Evolutionary conservation across 108 stramenopile genomes (phyloP), one percentile per base, ranked within the genome.

Genomic region (Skeletonema costatum): DNA sequence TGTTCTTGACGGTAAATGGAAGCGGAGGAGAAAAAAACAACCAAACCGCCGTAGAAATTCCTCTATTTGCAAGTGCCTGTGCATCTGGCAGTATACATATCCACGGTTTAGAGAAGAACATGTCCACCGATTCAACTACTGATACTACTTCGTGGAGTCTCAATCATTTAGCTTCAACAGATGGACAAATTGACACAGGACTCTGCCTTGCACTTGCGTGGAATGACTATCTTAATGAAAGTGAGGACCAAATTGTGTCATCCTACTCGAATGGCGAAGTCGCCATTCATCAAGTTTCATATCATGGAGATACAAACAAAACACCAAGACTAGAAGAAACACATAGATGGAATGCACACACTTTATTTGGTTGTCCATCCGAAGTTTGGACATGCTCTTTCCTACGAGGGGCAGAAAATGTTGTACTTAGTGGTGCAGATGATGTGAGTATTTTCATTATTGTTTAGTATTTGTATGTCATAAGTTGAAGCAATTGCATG

Each of bases 1-100:
- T 25, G 85, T 95, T 30, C 73, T 95, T 53, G 94, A 95, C 73
- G 94, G 92, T 38, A 93, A 95, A 83, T 95, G 94, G 94, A 75
- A 36, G 48, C 13, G 48, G 46, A 68, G 30, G 4, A 30, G 21
- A 29, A 32, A 8, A 8, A 74, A 17, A 12, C 19, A 59, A 41
- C 4, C 14, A 66, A n/a, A 46, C 0, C 33, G 66, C 31, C 11
- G 48, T 66, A 65, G 39, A 39, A 46, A 68, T 0, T 35, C 60
- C 81, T 53, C 5, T 87, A 58, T 72, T 78, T 36, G 71, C 74
- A 29, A 82, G 77, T 46, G 75, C 69, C 3, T 70, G 68, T 58
- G 74, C 77, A 17, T 75, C 72, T 39, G 84, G 84, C 32, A 74
- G 70, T 60, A 77, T 85, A 48, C 84, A 77, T 41, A n/a, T 85